phyloP scores from a whole-genome alignment of 2,329 filamentous ascomycete genomes.

The Myrmaecium sp. region DNA sequence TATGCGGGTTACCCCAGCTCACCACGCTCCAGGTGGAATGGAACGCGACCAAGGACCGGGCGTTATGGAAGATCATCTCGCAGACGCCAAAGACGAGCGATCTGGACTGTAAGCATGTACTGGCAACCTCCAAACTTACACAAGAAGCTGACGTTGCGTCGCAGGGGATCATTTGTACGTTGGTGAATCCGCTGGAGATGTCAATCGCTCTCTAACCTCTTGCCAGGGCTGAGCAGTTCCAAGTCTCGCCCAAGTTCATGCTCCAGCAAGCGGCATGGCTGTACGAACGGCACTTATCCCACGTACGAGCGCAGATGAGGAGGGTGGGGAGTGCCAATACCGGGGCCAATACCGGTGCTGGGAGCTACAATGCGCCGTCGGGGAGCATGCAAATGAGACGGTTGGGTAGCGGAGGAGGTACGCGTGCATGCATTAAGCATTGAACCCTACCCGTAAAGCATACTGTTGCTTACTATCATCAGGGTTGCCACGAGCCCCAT shows the following conservation, averaged over 20 bases:
- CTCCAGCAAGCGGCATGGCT: conserved; percentile 88
- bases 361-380: conserved; percentile 21
- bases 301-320: conserved; percentile 79
- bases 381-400: conserved; percentile 33
- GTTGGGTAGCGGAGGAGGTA: conserved; percentile 30
- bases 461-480: background rate
- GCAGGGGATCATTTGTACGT: no score
- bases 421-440: conserved; percentile 4
- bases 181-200: no score
- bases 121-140: no score
- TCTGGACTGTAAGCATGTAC: conserved; percentile 64
- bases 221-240: conserved; percentile 60
- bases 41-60: conserved; percentile 73
- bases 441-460: no score
- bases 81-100: conserved; percentile 61
- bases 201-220: no score
- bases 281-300: conserved; percentile 76
- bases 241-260: conserved; percentile 75
- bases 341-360: conserved; percentile 37
- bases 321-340: conserved; percentile 47
- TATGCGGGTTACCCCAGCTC: no score
- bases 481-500: conserved; percentile 27
- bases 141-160: no score
- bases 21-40: conserved; percentile 53
- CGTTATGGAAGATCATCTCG: conserved; percentile 79